phyloP scores from a whole-genome alignment of 169 alveolate species.

The Eimeria mitis region DNA sequence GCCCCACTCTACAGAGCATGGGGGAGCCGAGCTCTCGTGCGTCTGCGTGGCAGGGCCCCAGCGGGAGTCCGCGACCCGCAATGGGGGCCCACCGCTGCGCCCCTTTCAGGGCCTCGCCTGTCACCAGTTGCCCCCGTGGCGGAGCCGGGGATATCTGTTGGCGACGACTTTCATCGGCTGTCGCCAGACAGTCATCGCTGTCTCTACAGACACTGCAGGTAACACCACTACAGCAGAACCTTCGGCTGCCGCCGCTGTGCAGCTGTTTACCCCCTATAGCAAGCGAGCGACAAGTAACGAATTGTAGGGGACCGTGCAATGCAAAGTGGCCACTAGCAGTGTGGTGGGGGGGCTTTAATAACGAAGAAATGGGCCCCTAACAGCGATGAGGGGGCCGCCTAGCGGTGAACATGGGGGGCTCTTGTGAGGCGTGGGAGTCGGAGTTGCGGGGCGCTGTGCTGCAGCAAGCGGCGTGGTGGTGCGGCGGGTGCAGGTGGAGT shows the following conservation, averaged over 20 bases:
- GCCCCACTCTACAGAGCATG: background rate
- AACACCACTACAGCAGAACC: background rate
- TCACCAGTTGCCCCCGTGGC: conserved; percentile 26
- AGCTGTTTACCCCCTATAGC: background rate
- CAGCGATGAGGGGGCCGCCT: too few species aligned
- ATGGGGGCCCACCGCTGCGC: background rate
- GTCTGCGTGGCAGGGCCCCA: conserved; percentile 65
- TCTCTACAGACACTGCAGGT: conserved; percentile 26
- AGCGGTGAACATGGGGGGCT: too few species aligned
- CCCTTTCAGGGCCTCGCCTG: conserved; percentile 20
- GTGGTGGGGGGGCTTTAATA: too few species aligned
- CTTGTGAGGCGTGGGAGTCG: background rate
- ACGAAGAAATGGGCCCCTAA: too few species aligned
- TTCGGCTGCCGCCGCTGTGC: background rate
- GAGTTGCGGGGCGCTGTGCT: conserved; percentile 11
- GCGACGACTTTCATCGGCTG: conserved; percentile 19
- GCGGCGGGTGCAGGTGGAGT: conserved; percentile 11
- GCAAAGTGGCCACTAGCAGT: too few species aligned
- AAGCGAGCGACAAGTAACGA: background rate
- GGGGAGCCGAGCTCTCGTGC: background rate
- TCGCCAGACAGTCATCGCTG: conserved; percentile 25
- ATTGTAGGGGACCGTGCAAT: background rate
- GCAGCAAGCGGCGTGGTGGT: conserved; percentile 28
- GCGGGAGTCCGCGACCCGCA: background rate
- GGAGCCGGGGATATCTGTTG: conserved; percentile 24